Percentiles rank a stretch among this genome's conserved stretches.
Evolutionary conservation across 257 asterid genomes (phyloP).

Genomic region (Schizonepeta tenuifolia): DNA sequence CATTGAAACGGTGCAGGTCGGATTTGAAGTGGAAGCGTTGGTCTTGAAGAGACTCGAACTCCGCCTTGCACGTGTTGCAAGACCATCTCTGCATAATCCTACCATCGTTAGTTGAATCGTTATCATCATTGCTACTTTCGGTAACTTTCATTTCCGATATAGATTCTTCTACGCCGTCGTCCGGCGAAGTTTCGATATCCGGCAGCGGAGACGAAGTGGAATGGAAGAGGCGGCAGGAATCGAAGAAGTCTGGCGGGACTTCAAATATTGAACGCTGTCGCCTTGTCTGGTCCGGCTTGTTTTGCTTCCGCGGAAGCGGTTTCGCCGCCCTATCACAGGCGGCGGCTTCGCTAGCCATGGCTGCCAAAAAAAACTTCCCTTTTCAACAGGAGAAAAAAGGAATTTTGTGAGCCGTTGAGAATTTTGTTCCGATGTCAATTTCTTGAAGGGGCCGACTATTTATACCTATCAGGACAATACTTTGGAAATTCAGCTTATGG

Average conservation of each 20-base stretch:
- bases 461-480: background rate
- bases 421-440: background rate
- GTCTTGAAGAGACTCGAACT: constrained; percentile 87
- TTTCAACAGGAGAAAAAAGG: background rate
- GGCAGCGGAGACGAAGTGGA: constrained; percentile 52
- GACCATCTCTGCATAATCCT: constrained; percentile 78
- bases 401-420: background rate
- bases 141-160: constrained; percentile 27
- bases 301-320: constrained; percentile 31
- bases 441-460: background rate
- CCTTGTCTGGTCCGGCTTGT: constrained; percentile 46
- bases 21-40: constrained; percentile 95
- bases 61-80: constrained; percentile 87
- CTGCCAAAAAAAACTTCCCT: background rate
- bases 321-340: constrained; percentile 31
- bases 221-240: constrained; percentile 75
- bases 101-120: background rate
- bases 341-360: constrained; percentile 40
- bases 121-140: background rate
- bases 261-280: constrained; percentile 74
- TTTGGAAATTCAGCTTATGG: background rate
- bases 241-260: constrained; percentile 60
- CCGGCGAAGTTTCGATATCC: constrained; percentile 30
- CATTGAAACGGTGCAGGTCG: constrained; percentile 93
- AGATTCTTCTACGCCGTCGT: constrained; percentile 37